phyloP scores from a whole-genome alignment of 257 asterid species.

The Parsonsia alboflavescens region DNA sequence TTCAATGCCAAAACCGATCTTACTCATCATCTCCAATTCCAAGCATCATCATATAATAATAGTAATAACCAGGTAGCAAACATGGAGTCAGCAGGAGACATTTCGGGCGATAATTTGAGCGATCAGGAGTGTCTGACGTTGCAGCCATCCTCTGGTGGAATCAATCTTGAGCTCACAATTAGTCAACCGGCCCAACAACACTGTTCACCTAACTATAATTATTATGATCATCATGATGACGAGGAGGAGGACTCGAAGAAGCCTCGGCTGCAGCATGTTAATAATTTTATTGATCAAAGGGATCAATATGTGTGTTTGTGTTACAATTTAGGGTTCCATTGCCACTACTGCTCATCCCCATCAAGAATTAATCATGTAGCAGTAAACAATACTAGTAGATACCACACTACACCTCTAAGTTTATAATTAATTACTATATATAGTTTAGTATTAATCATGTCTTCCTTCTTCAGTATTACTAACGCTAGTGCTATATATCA shows the following conservation, averaged over 20 bases:
- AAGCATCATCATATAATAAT: too few species aligned
- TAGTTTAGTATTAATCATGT: too few species aligned
- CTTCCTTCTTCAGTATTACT: too few species aligned
- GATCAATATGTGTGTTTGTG: constrained; percentile 22
- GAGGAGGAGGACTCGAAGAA: too few species aligned
- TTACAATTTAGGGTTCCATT: constrained; percentile 24
- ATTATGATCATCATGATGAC: too few species aligned
- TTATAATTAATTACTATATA: too few species aligned
- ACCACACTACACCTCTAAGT: constrained; percentile 24
- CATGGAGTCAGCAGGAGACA: too few species aligned
- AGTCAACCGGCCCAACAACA: constrained; percentile 20
- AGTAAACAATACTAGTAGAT: neutral
- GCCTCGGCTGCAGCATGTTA: too few species aligned
- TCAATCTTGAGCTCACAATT: constrained; percentile 42
- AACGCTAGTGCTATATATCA: too few species aligned
- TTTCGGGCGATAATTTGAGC: neutral
- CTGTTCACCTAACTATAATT: neutral
- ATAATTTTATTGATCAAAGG: neutral
- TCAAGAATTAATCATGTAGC: neutral
- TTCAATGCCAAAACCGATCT: too few species aligned
- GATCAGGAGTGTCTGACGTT: neutral
- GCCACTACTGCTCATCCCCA: constrained; percentile 13
- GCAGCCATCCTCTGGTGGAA: neutral
- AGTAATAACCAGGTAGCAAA: too few species aligned
- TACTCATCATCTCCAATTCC: too few species aligned